Base-by-base conservation (phyloP, 371 early-diverging fungal species). In the Dichotomocladium elegans region DNA sequence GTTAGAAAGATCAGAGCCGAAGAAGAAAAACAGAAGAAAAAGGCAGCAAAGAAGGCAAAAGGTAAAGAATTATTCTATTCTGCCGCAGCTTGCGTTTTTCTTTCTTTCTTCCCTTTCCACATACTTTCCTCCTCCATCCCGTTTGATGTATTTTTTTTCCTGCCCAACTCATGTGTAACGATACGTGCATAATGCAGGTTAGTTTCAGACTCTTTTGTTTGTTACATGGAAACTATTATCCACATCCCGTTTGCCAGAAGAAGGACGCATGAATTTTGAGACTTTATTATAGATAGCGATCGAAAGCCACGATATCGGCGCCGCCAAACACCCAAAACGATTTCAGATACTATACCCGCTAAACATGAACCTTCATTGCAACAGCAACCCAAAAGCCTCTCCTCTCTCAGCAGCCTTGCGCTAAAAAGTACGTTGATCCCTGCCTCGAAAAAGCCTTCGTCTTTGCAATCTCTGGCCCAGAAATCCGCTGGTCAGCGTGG, bases 1-100 rank as follows among this genome's bases (percentile, higher is more conserved):
- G 45, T 76, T 31, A 55, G 60, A 11, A 63, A 70, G 41, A 47
- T 28, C 17, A 63, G 61, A 42, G 65, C 72, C 24, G 31, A 63
- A 54, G 61, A 69, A 63, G 63, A 80, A 61, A 72, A 78, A 58
- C 60, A 64, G 52, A 68, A 71, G 58, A 63, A 51, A 21, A 58
- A 70, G 53, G 53, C 55, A 47, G 61, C 61, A 43, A 70, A 74
- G 44, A 69, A 69, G 50, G 51, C 57, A 25, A 70, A 73, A 59
- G 66, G 66, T 66, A 66, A 61, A 35, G 15, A 14, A 3, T 19
- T 15, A 49, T 15, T 47, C 22, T 25, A 44, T 47, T 40, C 14
- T 49, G 15, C n/a, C 49, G n/a, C n/a, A 31, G 28, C 15, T 28
- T 47, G 15, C 41, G 27, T 41, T 46, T 48, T 48, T 31, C 30